Percentiles rank a stretch among this genome's conserved stretches.
Evolutionary conservation across 352 stramenopile species (phyloP).

Genomic region (Phytophthora cajani): DNA sequence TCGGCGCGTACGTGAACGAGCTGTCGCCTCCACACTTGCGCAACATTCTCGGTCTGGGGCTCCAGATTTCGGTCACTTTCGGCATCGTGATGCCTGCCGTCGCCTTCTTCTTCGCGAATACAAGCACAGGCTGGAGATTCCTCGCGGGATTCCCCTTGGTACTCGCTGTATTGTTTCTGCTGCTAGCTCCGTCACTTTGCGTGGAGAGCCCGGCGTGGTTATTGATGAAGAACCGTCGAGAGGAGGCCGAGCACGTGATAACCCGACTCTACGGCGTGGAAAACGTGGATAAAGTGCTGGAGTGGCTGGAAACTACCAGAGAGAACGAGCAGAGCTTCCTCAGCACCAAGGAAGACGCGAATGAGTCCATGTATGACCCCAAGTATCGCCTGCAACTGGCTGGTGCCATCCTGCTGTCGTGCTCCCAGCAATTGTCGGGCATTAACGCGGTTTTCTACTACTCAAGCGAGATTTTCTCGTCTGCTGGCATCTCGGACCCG

Average conservation of each 20-base stretch:
- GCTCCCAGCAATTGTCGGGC: conserved; percentile 57
- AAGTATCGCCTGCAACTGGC: conserved; percentile 39
- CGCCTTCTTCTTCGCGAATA: conserved; percentile 67
- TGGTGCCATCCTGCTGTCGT: conserved; percentile 41
- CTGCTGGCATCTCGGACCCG: conserved; percentile 35
- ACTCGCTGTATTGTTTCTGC: conserved; percentile 49
- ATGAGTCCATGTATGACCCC: conserved; percentile 21
- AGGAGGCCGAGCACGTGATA: conserved; percentile 32
- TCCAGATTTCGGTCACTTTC: conserved; percentile 57
- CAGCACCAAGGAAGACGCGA: conserved; percentile 7
- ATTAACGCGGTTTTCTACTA: conserved; percentile 51
- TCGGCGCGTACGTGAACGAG: conserved; percentile 48
- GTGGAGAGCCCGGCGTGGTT: conserved; percentile 58
- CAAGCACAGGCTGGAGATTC: conserved; percentile 47
- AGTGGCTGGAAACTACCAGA: conserved; percentile 14
- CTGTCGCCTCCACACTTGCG: conserved; percentile 45
- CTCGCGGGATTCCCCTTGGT: conserved; percentile 56
- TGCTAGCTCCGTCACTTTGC: conserved; percentile 46
- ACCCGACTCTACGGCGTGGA: conserved; percentile 32
- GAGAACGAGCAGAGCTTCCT: conserved; percentile 20
- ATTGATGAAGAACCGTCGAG: conserved; percentile 28
- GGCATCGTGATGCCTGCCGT: conserved; percentile 51
- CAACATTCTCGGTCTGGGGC: conserved; percentile 31
- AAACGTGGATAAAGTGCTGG: conserved; percentile 26
- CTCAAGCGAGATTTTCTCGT: conserved; percentile 51